Base-by-base conservation (phyloP, 2,329 filamentous ascomycete species). In the Atkinsonella texensis region DNA sequence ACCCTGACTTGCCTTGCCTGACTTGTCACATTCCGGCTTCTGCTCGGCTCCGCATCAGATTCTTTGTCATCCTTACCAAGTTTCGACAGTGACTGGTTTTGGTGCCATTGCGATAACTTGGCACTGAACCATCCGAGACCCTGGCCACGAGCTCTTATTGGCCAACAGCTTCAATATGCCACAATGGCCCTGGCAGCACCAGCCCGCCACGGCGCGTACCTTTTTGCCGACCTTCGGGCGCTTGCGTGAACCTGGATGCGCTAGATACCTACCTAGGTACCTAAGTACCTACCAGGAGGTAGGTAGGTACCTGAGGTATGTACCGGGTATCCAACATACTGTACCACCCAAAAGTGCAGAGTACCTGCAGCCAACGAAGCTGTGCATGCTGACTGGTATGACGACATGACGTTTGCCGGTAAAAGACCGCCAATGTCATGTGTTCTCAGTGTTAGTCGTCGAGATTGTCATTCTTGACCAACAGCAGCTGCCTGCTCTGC, bases 181-280 rank as follows among this genome's bases (percentile, higher is more conserved):
- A 49, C 18, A 31, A 35, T 13, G 28, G 10, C 31, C 41, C 41
- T 7, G n/a, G 31, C 40, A 12, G 40, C 41, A 15, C 43, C 40
- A 12, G 40, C 31, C 20, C 43, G 43, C 43, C 49, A 46, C 49
- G 49, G 49, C 49, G 49, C 49, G 49, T 46, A 46, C 42, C 42
- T 31, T 40, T 31, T 39, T 23, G 6, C 46, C 46, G 18, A 48
- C 46, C 18, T 31, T 33, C 35, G 28, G 45, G 45, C 45, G 45
- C 31, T 46, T 46, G 45, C 45, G 8, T 31, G 47, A 32, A 41
- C 10, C 6, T n/a, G 1, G 18, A 23, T 17, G 15, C 46, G 6
- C 17, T 20, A 18, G 40, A 48, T 48, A 33, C 33, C 11, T 12
- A n/a, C n/a, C 13, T 10, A 17, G 17, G 20, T 23, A 23, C 20